phyloP scores from a whole-genome alignment of 192 early-diverging fungal species.

The Mortierella alpina region DNA sequence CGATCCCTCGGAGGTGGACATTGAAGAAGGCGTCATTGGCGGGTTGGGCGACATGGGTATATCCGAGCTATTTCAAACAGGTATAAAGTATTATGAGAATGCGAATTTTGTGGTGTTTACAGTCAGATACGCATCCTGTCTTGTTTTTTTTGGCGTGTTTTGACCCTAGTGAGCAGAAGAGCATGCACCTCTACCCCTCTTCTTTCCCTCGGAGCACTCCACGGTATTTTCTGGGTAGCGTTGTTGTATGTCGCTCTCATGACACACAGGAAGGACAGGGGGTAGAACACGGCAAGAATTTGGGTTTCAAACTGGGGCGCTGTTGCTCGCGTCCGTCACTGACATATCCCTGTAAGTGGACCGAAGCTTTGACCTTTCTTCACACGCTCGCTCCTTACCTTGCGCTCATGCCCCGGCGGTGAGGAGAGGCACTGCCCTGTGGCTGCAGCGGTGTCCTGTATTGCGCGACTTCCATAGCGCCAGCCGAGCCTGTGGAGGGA shows the following conservation, averaged over 20 bases:
- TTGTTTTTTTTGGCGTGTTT: no score
- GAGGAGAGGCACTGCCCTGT: conserved; percentile 38
- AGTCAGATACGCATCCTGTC: no score
- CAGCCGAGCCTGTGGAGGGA: not conserved
- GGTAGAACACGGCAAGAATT: no score
- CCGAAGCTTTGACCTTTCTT: not conserved
- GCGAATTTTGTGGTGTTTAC: not conserved
- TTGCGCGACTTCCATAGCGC: conserved; percentile 12
- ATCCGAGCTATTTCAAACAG: conserved; percentile 24
- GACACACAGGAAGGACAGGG: no score
- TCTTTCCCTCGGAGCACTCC: no score
- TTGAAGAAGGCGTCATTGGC: conserved; percentile 48
- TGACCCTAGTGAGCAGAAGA: no score
- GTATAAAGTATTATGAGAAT: not conserved
- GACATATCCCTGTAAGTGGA: not conserved
- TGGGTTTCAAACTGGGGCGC: no score
- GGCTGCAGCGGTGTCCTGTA: conserved; percentile 17
- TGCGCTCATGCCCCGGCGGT: conserved; percentile 37
- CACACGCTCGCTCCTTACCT: conserved; percentile 19
- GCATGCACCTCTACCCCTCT: no score
- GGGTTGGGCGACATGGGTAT: conserved; percentile 51
- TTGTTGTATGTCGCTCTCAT: no score
- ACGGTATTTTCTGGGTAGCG: no score
- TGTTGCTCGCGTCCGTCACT: not conserved
- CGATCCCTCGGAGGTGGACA: conserved; percentile 43